Evolutionary conservation across 106 monocot genomes (phyloP).

Genomic region (Phalaenopsis equestris): DNA sequence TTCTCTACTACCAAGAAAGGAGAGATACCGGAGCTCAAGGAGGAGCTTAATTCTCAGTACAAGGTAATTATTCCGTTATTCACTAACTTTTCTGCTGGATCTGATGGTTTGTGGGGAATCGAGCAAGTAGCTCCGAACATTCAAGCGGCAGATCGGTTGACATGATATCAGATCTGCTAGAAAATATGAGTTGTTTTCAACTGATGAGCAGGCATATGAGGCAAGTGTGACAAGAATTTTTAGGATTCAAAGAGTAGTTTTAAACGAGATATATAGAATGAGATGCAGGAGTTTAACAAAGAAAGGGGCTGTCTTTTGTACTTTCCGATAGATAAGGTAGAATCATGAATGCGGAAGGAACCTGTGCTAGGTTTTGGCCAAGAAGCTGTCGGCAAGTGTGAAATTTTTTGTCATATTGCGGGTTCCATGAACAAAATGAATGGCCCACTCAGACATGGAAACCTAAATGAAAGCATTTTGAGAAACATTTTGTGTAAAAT

Average conservation of each 20-base stretch:
- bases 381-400: neutral
- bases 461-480: too few relatives aligned
- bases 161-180: neutral
- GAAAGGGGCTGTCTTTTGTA: neutral
- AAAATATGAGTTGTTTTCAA: neutral
- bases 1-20: constrained; percentile 99
- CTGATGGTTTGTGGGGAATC: neutral
- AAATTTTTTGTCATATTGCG: neutral
- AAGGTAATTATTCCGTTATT: constrained; percentile 37
- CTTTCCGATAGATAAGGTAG: neutral
- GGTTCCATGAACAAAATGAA: too few relatives aligned
- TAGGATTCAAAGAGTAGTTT: neutral
- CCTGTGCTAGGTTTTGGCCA: neutral
- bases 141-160: neutral
- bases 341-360: neutral
- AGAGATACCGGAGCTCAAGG: constrained; percentile 99
- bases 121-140: neutral
- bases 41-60: constrained; percentile 99
- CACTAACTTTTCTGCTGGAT: constrained; percentile 6
- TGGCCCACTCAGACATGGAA: too few relatives aligned
- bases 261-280: neutral
- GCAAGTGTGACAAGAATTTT: neutral
- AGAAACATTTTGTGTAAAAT: too few relatives aligned
- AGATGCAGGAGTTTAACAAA: neutral
- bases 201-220: neutral